Evolutionary conservation across 2,329 filamentous ascomycete genomes (phyloP).

Genomic region (Domatiomyces catenatus): DNA sequence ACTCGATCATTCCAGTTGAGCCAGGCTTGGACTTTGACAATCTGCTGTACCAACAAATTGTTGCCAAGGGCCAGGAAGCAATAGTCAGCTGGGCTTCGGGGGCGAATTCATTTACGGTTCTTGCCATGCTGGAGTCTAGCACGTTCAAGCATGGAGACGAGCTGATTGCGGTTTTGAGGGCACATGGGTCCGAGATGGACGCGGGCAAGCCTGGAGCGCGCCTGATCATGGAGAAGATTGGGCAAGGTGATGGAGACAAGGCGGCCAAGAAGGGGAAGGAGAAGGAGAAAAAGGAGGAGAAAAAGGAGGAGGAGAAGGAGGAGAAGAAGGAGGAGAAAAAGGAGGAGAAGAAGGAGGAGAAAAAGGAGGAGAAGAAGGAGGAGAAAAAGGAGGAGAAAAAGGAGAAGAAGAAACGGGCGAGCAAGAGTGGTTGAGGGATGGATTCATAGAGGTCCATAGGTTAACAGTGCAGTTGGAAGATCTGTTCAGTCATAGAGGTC

Average conservation of each 20-base stretch:
- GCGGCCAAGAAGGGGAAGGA: too few relatives aligned
- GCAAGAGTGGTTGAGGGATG: too few relatives aligned
- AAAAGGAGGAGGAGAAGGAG: too few relatives aligned
- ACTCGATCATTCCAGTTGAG: conserved; percentile 51
- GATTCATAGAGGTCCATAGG: too few relatives aligned
- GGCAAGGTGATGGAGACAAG: background rate
- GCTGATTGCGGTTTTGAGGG: conserved; percentile 26
- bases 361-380: background rate
- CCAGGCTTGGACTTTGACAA: conserved; percentile 68
- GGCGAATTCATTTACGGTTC: conserved; percentile 69
- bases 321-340: too few relatives aligned
- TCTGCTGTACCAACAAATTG: conserved; percentile 64
- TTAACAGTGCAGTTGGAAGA: too few relatives aligned
- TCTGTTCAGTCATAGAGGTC: background rate
- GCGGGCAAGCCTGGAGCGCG: background rate
- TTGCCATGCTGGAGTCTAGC: conserved; percentile 62
- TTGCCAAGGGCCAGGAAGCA: conserved; percentile 37
- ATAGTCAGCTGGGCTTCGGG: conserved; percentile 74
- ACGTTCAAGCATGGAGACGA: conserved; percentile 53
- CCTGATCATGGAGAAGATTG: background rate
- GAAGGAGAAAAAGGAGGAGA: too few relatives aligned
- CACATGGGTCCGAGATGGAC: background rate
- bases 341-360: too few relatives aligned
- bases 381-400: too few relatives aligned
- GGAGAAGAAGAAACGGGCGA: too few relatives aligned